Evolutionary conservation across 2,329 filamentous ascomycete species (phyloP).

Genomic region (Plectosphaerella plurivora): DNA sequence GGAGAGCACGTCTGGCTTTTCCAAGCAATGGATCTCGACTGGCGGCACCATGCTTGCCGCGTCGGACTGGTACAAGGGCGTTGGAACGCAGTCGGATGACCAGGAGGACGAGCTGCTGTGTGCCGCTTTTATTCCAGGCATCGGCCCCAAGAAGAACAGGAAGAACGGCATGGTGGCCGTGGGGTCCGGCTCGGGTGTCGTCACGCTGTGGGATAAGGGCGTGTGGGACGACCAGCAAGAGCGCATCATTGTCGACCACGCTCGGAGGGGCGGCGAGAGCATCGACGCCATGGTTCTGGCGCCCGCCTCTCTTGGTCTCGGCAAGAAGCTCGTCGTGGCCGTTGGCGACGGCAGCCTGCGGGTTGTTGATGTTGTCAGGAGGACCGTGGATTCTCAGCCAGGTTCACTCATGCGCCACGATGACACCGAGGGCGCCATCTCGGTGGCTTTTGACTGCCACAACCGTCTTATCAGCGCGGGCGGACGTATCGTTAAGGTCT

Average conservation of each 20-base stretch:
- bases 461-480: constrained; percentile 88
- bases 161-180: constrained; percentile 75
- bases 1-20: constrained; percentile 79
- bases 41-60: constrained; percentile 88
- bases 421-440: constrained; percentile 80
- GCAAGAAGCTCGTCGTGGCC: constrained; percentile 74
- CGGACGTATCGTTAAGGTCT: constrained; percentile 82
- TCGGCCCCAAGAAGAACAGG: constrained; percentile 61
- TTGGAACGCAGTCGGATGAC: constrained; percentile 85
- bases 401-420: constrained; percentile 60
- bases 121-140: constrained; percentile 70
- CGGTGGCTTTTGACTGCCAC: constrained; percentile 76
- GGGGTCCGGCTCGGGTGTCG: constrained; percentile 69
- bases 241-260: constrained; percentile 70
- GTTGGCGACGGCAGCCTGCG: constrained; percentile 75
- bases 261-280: constrained; percentile 64
- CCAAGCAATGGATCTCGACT: constrained; percentile 93
- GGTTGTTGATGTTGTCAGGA: constrained; percentile 69
- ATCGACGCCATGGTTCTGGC: constrained; percentile 73
- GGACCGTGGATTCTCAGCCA: constrained; percentile 64
- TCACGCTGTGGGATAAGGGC: constrained; percentile 92
- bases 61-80: constrained; percentile 81
- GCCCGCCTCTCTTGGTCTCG: constrained; percentile 64
- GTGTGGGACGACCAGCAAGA: constrained; percentile 95
- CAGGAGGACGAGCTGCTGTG: constrained; percentile 93